Evolutionary conservation across 2,329 filamentous ascomycete genomes (phyloP).

Genomic region (Ophiostoma sp.): DNA sequence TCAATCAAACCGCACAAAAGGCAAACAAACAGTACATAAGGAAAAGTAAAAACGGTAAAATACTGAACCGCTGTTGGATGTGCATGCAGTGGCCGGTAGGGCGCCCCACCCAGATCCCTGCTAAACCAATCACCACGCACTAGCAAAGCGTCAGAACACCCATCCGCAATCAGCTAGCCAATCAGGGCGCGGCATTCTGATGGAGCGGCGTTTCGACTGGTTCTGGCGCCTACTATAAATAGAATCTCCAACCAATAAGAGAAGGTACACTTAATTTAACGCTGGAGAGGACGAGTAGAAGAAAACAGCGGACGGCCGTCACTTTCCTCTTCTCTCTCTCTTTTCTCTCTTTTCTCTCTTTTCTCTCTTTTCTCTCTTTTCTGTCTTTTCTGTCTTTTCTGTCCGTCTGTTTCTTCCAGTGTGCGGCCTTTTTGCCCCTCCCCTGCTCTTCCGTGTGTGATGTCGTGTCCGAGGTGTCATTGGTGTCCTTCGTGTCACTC

Average conservation of each 20-base stretch:
- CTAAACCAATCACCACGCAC: slow-evolving; percentile 17
- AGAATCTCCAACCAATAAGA: slow-evolving; percentile 25
- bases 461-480: too few species aligned
- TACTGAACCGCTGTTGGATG: not conserved
- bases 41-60: too few species aligned
- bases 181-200: slow-evolving; percentile 19
- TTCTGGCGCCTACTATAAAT: slow-evolving; percentile 29
- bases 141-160: slow-evolving; percentile 16
- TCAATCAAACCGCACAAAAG: too few species aligned
- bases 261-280: slow-evolving; percentile 16
- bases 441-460: not conserved
- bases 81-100: slow-evolving; percentile 5
- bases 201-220: slow-evolving; percentile 26
- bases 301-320: not conserved
- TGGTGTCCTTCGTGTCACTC: too few species aligned
- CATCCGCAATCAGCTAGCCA: slow-evolving; percentile 18
- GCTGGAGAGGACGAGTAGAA: not conserved
- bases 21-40: too few species aligned
- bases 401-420: not conserved
- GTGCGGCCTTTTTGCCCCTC: slow-evolving; percentile 8
- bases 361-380: not conserved
- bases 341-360: not conserved
- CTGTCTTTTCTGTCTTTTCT: not conserved
- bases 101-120: slow-evolving; percentile 4
- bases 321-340: not conserved